Percentiles rank a stretch among this genome's conserved stretches.
These are phyloP conservation scores for Tritrichomonas musculus DNA, from an alignment of 208 protist species.

Conservation along the genomic window DNA sequence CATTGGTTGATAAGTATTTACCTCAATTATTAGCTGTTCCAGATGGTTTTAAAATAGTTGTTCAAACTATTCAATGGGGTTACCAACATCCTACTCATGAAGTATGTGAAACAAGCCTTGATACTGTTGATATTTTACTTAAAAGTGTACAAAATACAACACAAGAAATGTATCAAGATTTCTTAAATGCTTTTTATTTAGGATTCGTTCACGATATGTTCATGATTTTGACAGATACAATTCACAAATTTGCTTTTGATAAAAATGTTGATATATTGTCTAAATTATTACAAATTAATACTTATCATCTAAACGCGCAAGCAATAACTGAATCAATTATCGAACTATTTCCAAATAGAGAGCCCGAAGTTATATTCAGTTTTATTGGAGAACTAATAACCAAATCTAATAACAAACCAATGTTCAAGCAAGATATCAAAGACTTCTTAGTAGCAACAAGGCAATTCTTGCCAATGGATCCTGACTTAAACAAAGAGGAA, in stretches of 20 bases:
- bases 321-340: background rate
- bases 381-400: background rate
- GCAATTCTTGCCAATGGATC: background rate
- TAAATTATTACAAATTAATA: background rate
- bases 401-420: background rate
- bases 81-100: background rate
- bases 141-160: background rate
- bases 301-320: background rate
- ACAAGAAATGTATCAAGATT: background rate
- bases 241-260: background rate
- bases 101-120: background rate
- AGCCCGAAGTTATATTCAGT: background rate
- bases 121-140: background rate
- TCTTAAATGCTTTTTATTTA: background rate
- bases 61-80: background rate
- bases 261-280: background rate
- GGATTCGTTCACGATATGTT: background rate
- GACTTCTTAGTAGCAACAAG: background rate
- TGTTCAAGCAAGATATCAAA: background rate
- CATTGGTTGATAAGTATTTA: background rate
- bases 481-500: background rate
- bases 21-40: background rate
- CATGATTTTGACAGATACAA: background rate
- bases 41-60: background rate
- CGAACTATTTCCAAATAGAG: background rate